These are phyloP conservation scores for Hibiscus syriacus DNA, from an alignment of 345 rosid species.

Conservation along the genomic window DNA sequence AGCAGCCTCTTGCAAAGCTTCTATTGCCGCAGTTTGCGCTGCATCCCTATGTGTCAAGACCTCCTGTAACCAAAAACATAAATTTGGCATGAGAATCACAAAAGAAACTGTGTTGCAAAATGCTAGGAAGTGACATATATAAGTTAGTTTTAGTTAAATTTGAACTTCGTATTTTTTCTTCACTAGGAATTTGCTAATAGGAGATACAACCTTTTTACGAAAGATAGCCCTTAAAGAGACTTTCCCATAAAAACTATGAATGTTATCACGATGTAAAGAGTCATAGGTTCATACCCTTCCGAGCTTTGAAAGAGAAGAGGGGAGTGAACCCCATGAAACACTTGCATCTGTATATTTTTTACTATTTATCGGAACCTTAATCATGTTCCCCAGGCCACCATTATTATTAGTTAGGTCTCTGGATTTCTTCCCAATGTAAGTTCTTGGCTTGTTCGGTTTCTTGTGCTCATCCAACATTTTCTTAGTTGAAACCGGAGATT, in stretches of 20 bases:
- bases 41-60: constrained; percentile 84
- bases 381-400: constrained; percentile 64
- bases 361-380: constrained; percentile 63
- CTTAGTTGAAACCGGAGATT: constrained; percentile 36
- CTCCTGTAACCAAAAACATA: constrained; percentile 40
- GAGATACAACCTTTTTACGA: not conserved
- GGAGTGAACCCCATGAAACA: constrained; percentile 72
- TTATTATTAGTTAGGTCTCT: constrained; percentile 39
- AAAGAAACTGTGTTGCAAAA: not conserved
- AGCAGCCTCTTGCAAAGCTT: constrained; percentile 92
- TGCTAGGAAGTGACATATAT: not conserved
- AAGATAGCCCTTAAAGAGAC: not conserved
- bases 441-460: constrained; percentile 38
- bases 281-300: constrained; percentile 60
- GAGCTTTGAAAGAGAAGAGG: constrained; percentile 74
- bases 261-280: constrained; percentile 15
- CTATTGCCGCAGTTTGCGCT: constrained; percentile 77
- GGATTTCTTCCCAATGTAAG: constrained; percentile 40
- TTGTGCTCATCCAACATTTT: constrained; percentile 50
- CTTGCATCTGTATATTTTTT: constrained; percentile 56
- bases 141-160: not conserved
- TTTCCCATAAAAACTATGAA: not conserved
- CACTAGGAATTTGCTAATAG: not conserved
- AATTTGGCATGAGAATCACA: not conserved
- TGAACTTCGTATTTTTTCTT: not conserved